Conservation (phyloP, 306 rosid species). For the Trichosanthes truncata region DNA sequence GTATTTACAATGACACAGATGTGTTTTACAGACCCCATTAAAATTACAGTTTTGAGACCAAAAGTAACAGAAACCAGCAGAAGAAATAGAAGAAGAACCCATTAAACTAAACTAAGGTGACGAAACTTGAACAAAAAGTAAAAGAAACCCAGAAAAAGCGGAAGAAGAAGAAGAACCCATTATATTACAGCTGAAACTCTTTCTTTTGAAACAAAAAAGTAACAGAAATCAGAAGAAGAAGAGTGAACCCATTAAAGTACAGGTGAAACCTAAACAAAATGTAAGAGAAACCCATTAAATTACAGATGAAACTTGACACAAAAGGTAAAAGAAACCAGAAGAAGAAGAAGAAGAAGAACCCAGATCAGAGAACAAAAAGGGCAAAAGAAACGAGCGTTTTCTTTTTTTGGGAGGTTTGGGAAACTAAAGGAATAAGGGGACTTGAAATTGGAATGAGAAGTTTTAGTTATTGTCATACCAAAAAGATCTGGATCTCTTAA, state of each 20-base stretch:
- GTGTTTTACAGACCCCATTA: not conserved
- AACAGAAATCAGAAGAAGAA: not conserved
- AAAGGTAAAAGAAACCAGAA: not conserved
- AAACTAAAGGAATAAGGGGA: not conserved
- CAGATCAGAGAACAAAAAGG: not conserved
- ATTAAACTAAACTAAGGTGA: not conserved
- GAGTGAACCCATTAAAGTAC: not conserved
- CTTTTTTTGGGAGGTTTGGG: not conserved
- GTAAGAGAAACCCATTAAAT: not conserved
- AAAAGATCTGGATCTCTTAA: constrained; percentile 49
- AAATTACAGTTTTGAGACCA: not conserved
- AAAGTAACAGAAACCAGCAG: not conserved
- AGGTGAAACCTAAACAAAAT: not conserved
- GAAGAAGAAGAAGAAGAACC: not conserved
- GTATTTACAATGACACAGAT: not conserved
- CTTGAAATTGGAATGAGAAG: not conserved
- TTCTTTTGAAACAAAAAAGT: not conserved
- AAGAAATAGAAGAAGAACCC: not conserved
- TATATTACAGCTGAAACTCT: not conserved
- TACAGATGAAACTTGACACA: not conserved
- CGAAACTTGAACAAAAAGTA: not conserved
- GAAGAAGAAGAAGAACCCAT: not conserved
- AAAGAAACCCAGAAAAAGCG: not conserved
- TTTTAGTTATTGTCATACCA: constrained; percentile 22
- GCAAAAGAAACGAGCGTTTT: not conserved